Evolutionary conservation across 768 basidiomycete genomes (phyloP).

Genomic region (Amanita pallidorosea): DNA sequence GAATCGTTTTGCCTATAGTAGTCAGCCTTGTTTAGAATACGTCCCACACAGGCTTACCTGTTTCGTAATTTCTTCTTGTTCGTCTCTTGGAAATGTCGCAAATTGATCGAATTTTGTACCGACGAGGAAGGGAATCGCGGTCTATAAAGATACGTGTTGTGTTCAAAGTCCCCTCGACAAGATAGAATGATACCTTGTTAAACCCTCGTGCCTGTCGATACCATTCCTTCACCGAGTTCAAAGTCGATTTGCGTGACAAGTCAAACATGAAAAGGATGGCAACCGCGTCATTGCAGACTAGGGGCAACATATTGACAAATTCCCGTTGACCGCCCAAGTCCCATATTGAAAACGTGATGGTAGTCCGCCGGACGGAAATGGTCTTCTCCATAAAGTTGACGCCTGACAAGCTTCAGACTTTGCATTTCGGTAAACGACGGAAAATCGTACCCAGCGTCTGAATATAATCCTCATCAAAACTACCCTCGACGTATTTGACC

Average conservation of each 20-base stretch:
- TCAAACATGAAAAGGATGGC: constrained; percentile 99
- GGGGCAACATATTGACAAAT: constrained; percentile 97
- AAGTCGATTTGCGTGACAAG: constrained; percentile 90
- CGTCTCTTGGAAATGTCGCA: constrained; percentile 89
- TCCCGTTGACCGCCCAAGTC: constrained; percentile 95
- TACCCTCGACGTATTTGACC: constrained; percentile 99
- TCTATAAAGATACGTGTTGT: constrained; percentile 35
- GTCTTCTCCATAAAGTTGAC: constrained; percentile 99
- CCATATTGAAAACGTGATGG: constrained; percentile 99
- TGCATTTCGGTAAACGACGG: constrained; percentile 4
- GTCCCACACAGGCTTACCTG: constrained; percentile 42
- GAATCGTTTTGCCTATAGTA: constrained; percentile 82
- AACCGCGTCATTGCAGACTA: constrained; percentile 99
- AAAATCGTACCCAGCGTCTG: constrained; percentile 81
- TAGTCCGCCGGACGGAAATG: constrained; percentile 94
- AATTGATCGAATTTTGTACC: constrained; percentile 99
- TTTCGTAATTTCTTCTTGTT: constrained; percentile 99
- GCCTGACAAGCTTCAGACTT: constrained; percentile 28
- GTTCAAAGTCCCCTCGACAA: neutral
- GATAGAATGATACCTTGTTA: constrained; percentile 67
- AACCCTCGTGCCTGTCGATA: constrained; percentile 98
- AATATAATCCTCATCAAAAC: constrained; percentile 98
- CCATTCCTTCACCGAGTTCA: constrained; percentile 99
- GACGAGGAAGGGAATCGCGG: constrained; percentile 96
- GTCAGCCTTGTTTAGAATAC: constrained; percentile 5